These are phyloP conservation scores for Alternaria viburni DNA, from an alignment of 2,329 filamentous ascomycete genomes.

Conservation along the genomic window DNA sequence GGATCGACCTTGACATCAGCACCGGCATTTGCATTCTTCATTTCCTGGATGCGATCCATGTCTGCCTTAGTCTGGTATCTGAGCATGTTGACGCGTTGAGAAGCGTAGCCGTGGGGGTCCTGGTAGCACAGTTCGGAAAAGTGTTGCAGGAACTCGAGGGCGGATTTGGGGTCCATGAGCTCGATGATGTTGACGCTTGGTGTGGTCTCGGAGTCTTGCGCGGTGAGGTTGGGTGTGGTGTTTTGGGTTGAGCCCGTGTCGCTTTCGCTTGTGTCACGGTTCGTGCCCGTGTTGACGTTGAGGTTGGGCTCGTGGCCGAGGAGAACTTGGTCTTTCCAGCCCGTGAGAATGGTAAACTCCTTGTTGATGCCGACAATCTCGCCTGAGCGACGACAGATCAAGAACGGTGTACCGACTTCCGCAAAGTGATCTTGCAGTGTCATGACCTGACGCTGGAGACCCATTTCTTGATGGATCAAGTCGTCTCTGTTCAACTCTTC, in stretches of 20 bases:
- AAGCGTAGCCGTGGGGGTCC: slow-evolving; percentile 84
- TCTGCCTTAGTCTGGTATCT: slow-evolving; percentile 72
- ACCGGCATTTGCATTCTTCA: slow-evolving; percentile 19
- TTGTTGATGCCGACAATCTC: slow-evolving; percentile 96
- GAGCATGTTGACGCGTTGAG: slow-evolving; percentile 81
- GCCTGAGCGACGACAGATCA: slow-evolving; percentile 89
- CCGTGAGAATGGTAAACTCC: slow-evolving; percentile 94
- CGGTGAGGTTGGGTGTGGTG: slow-evolving; percentile 54
- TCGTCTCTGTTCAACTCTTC: slow-evolving; percentile 88
- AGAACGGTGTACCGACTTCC: slow-evolving; percentile 84
- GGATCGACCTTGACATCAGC: slow-evolving; percentile 34
- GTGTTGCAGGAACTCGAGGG: slow-evolving; percentile 94
- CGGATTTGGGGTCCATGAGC: slow-evolving; percentile 89
- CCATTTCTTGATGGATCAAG: slow-evolving; percentile 96
- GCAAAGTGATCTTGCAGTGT: slow-evolving; percentile 93
- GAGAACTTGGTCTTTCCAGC: slow-evolving; percentile 89
- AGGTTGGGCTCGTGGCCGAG: slow-evolving; percentile 86
- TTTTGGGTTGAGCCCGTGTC: slow-evolving; percentile 48
- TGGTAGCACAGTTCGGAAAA: slow-evolving; percentile 92
- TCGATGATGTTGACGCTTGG: slow-evolving; percentile 91
- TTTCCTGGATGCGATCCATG: slow-evolving; percentile 36
- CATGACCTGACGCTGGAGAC: slow-evolving; percentile 88
- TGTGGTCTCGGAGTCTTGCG: slow-evolving; percentile 50
- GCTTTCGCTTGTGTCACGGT: slow-evolving; percentile 43
- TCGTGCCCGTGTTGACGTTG: slow-evolving; percentile 78